A percentile compares a stretch with the other conserved stretches of the same genome.
Evolutionary conservation across 805 yeast species (phyloP).

Genomic region (Limtongia smithiae): DNA sequence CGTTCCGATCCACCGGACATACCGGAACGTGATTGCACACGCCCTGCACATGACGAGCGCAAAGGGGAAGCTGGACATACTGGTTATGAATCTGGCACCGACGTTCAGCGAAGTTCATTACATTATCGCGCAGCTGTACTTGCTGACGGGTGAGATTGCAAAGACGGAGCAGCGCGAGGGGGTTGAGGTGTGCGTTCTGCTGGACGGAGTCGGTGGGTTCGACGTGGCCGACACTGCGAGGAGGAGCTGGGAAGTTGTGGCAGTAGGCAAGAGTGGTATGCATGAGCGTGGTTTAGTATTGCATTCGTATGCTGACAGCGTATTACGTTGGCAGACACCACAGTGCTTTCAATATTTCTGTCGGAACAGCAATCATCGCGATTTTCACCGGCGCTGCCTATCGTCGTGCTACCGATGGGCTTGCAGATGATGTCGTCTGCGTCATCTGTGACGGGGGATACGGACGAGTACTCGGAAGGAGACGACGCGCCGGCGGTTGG

Average conservation of each 20-base stretch:
- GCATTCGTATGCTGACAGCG: too few relatives aligned
- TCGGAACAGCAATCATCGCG: conserved; percentile 20
- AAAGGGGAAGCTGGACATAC: conserved; percentile 34
- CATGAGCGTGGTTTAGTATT: neutral
- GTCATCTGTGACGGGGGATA: conserved; percentile 1
- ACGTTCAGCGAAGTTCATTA: conserved; percentile 30
- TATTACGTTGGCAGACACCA: conserved; percentile 4
- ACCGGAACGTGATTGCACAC: conserved; percentile 29
- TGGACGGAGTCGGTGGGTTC: conserved; percentile 36
- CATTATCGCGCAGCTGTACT: conserved; percentile 32
- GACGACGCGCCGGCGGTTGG: conserved; percentile 6
- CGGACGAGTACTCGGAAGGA: neutral
- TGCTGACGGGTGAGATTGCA: conserved; percentile 29
- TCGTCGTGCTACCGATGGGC: conserved; percentile 24
- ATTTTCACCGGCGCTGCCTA: conserved; percentile 26
- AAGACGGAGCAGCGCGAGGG: conserved; percentile 17
- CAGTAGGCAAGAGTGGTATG: conserved; percentile 33
- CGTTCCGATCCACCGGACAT: conserved; percentile 15
- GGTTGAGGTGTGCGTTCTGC: conserved; percentile 33
- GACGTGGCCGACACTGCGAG: conserved; percentile 31
- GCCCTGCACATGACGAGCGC: conserved; percentile 35
- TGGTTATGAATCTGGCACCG: conserved; percentile 32
- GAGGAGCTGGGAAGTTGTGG: conserved; percentile 38
- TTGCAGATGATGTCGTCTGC: neutral
- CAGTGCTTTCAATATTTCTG: conserved; percentile 22